Evolutionary conservation across 345 rosid species (phyloP).

Genomic region (Hibiscus trionum): DNA sequence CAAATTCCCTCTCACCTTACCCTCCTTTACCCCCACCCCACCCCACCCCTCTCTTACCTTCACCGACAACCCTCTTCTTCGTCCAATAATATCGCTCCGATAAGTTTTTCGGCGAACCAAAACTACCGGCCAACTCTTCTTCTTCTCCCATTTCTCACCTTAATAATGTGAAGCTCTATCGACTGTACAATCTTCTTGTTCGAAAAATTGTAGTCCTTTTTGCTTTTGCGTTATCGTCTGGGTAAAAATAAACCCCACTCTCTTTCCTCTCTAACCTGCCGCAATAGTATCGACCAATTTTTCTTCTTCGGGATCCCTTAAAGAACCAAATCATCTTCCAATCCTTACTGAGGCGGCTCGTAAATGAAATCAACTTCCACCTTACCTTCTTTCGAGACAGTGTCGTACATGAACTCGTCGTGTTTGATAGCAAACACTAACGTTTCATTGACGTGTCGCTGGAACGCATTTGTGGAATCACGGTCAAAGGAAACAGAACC

Average conservation of each 20-base stretch:
- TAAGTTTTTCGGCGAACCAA: too few species aligned
- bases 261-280: slow-evolving; percentile 67
- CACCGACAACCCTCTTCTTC: too few species aligned
- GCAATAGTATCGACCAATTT: slow-evolving; percentile 72
- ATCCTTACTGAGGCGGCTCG: slow-evolving; percentile 86
- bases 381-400: slow-evolving; percentile 58
- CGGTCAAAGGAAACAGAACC: slow-evolving; percentile 39
- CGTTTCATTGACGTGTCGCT: slow-evolving; percentile 59
- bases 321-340: slow-evolving; percentile 48
- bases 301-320: slow-evolving; percentile 66
- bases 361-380: slow-evolving; percentile 84
- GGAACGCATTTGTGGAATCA: slow-evolving; percentile 71
- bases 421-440: slow-evolving; percentile 77
- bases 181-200: slow-evolving; percentile 70
- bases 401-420: slow-evolving; percentile 89
- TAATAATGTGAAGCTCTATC: slow-evolving; percentile 43
- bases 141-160: too few species aligned
- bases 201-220: slow-evolving; percentile 72
- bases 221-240: slow-evolving; percentile 62
- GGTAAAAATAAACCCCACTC: slow-evolving; percentile 75
- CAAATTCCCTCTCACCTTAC: too few species aligned
- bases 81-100: too few species aligned
- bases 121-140: too few species aligned
- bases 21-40: too few species aligned
- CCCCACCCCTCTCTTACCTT: too few species aligned